Conservation (phyloP, 208 protist species). For the Naegleria lovaniensis region DNA sequence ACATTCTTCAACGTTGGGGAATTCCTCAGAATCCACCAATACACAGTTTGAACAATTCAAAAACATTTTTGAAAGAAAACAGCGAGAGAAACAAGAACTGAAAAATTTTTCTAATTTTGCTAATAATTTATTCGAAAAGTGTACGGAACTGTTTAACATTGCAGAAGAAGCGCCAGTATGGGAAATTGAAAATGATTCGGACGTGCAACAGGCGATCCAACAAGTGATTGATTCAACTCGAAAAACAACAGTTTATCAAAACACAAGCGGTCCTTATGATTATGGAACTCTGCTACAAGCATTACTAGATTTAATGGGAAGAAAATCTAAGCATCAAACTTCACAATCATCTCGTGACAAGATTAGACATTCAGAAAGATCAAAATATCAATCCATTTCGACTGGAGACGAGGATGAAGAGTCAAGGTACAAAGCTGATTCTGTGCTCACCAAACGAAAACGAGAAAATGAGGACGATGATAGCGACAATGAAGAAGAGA, state of each 20-base stretch:
- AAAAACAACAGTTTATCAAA: not conserved
- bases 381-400: too few relatives aligned
- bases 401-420: not conserved
- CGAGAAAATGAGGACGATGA: not conserved
- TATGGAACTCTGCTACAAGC: not conserved
- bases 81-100: not conserved
- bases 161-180: not conserved
- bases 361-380: too few relatives aligned
- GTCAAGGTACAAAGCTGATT: not conserved
- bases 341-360: too few relatives aligned
- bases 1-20: not conserved
- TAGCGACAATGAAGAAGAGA: not conserved
- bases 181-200: not conserved
- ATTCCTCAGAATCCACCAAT: not conserved
- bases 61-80: not conserved
- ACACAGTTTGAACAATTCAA: not conserved
- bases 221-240: not conserved
- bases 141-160: not conserved
- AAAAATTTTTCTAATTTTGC: not conserved
- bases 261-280: not conserved
- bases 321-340: not conserved
- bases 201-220: not conserved
- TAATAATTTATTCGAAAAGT: not conserved
- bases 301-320: not conserved
- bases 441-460: not conserved